A percentile compares a stretch with the other conserved stretches of the same genome.
Conservation (phyloP, 805 yeast species). For the Suhomyces emberorum region DNA sequence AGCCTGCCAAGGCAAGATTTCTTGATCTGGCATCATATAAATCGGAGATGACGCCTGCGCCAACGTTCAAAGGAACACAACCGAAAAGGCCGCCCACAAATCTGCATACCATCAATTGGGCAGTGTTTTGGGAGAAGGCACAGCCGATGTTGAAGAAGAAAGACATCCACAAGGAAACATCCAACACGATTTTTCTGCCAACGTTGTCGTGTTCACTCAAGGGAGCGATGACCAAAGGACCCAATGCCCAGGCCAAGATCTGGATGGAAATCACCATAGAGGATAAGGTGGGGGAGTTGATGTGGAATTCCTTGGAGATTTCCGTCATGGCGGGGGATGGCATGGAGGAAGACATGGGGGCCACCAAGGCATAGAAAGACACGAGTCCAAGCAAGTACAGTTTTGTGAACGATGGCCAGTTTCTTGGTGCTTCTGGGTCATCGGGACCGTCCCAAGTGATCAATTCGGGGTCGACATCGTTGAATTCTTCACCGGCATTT, state of each 20-base stretch:
- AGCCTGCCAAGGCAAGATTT: slow-evolving; percentile 54
- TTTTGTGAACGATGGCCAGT: slow-evolving; percentile 49
- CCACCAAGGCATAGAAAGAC: slow-evolving; percentile 51
- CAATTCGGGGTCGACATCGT: slow-evolving; percentile 57
- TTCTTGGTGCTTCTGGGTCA: slow-evolving; percentile 59
- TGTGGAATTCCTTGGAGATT: slow-evolving; percentile 44
- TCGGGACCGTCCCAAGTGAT: slow-evolving; percentile 65
- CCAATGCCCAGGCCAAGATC: slow-evolving; percentile 67
- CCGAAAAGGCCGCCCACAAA: slow-evolving; percentile 67
- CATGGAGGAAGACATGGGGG: slow-evolving; percentile 63
- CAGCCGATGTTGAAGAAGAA: slow-evolving; percentile 56
- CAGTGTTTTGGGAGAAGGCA: slow-evolving; percentile 55
- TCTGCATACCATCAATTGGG: slow-evolving; percentile 58
- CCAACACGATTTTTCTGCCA: slow-evolving; percentile 59
- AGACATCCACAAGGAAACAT: slow-evolving; percentile 47
- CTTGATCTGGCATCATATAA: slow-evolving; percentile 51
- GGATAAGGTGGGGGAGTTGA: slow-evolving; percentile 38
- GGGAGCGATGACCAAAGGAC: slow-evolving; percentile 66
- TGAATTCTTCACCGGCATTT: slow-evolving; percentile 52
- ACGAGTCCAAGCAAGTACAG: slow-evolving; percentile 45
- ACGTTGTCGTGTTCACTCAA: slow-evolving; percentile 55
- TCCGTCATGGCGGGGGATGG: slow-evolving; percentile 56
- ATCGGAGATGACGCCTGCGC: slow-evolving; percentile 68
- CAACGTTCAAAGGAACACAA: slow-evolving; percentile 64
- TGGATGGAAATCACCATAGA: slow-evolving; percentile 60